A percentile compares a stretch with the other conserved stretches of the same genome.
Evolutionary conservation across 768 basidiomycete species (phyloP).

Genomic region (Rhodocollybia butyracea): DNA sequence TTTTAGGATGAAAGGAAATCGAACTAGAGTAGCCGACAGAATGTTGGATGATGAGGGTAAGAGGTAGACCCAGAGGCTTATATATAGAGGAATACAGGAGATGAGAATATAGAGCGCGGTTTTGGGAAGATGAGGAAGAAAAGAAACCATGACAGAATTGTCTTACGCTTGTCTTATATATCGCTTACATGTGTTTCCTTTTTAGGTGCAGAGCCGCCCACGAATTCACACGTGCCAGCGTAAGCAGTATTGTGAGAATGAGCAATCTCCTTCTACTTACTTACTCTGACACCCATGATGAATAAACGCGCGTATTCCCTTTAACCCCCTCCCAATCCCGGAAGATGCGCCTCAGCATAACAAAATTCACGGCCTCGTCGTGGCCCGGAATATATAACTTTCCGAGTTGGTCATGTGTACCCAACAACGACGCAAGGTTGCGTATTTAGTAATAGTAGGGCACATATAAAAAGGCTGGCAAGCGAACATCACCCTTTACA

Average conservation of each 20-base stretch:
- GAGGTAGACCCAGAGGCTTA: not conserved
- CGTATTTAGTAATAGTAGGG: not conserved
- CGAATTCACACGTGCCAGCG: not conserved
- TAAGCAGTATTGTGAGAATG: not conserved
- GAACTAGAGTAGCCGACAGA: not conserved
- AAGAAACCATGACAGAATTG: not conserved
- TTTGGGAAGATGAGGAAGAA: not conserved
- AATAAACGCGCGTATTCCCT: too few relatives aligned
- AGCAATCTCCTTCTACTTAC: too few relatives aligned
- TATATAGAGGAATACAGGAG: not conserved
- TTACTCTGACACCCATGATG: too few relatives aligned
- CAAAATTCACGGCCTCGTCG: too few relatives aligned
- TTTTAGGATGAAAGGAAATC: not conserved
- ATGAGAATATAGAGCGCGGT: not conserved
- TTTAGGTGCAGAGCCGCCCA: not conserved
- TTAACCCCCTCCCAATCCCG: too few relatives aligned
- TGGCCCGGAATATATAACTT: not conserved
- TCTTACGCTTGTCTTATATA: not conserved
- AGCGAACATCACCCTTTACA: not conserved
- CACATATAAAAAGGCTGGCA: not conserved
- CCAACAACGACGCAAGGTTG: not conserved
- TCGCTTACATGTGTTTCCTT: not conserved
- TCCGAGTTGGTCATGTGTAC: not conserved
- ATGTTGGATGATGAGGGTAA: not conserved
- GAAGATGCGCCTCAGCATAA: too few relatives aligned